Evolutionary conservation across 192 early-diverging fungal species (phyloP), one percentile per base, ranked within the genome.

Genomic region (Entrophospora sp.): DNA sequence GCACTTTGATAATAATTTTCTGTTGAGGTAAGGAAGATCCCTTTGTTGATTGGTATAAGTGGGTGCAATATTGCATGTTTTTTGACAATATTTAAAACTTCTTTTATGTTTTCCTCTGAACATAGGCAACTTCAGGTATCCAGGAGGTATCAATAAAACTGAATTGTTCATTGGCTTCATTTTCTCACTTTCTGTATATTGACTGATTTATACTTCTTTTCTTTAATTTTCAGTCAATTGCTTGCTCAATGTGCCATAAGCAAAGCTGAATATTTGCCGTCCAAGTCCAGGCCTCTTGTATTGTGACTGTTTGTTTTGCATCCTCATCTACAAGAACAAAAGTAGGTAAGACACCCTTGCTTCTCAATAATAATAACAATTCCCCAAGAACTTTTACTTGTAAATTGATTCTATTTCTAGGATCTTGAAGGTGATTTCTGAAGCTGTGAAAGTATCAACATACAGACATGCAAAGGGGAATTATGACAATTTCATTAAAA

Each of bases 301-400:
- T 43, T 4, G 60, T 42, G n/a, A 42, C 24, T 32, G 28, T 61
- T 18, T 61, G 4, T 42, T 13, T 16, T n/a, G 60, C 40, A 61
- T 61, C 30, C 30, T 61, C 45, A 34, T 61, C 30, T 22, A 61
- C 7, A 44, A 59, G 18, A 59, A 12, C 57, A 59, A 59, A 59
- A 28, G 9, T 40, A 20, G 35, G 56, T 37, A 58, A 35, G 2
- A 58, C 16, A 24, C 35, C 32, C 1, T 24, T 4, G 7, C 22
- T n/a, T 22, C 34, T 1, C 10, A 58, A n/a, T 1, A 10, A 28
- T 1, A 2, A 20, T 20, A 58, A 58, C 4, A 58, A 58, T 40
- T 58, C 34, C 9, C 10, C 0, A 5, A 58, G 28, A n/a, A 38
- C 18, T 58, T 58, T 18, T 22, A 18, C 20, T 44, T 3, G 3